Evolutionary conservation across 495 filamentous ascomycete species (phyloP).

Genomic region (Penicillium parvum): DNA sequence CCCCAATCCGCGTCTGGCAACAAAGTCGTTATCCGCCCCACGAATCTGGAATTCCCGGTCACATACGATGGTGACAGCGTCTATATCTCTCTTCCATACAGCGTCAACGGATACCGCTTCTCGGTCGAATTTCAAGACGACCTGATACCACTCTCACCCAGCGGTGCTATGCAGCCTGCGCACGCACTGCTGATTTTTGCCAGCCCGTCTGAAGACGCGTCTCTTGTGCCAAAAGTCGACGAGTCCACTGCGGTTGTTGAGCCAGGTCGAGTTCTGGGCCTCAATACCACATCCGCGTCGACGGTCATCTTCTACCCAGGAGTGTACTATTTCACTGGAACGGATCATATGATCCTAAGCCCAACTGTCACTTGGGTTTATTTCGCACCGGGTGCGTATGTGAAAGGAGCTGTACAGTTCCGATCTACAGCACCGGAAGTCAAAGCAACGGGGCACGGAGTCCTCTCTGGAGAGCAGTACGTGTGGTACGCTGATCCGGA

Average conservation of each 20-base stretch:
- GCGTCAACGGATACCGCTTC: neutral
- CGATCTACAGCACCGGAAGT: constrained; percentile 1
- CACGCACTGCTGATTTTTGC: neutral
- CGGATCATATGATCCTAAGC: neutral
- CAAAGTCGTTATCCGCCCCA: neutral
- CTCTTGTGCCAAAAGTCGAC: neutral
- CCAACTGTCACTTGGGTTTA: constrained; percentile 15
- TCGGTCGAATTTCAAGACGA: neutral
- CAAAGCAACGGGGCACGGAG: constrained; percentile 22
- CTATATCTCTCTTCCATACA: neutral
- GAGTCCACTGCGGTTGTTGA: neutral
- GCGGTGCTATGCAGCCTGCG: neutral
- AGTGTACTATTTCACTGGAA: neutral
- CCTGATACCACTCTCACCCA: neutral
- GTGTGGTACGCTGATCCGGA: constrained; percentile 24
- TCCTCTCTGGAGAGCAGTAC: constrained; percentile 28
- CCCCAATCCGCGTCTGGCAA: neutral
- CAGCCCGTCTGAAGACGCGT: neutral
- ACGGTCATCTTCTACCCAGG: neutral
- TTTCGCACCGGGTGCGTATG: constrained; percentile 27
- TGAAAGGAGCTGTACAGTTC: constrained; percentile 27
- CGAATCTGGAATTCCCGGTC: neutral
- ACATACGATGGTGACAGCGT: neutral
- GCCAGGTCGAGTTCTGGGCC: neutral
- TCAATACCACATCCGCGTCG: neutral